A percentile compares a stretch with the other conserved stretches of the same genome.
Conservation (phyloP, 2,329 filamentous ascomycete genomes). For the Graphiopsis chlorocephala region DNA sequence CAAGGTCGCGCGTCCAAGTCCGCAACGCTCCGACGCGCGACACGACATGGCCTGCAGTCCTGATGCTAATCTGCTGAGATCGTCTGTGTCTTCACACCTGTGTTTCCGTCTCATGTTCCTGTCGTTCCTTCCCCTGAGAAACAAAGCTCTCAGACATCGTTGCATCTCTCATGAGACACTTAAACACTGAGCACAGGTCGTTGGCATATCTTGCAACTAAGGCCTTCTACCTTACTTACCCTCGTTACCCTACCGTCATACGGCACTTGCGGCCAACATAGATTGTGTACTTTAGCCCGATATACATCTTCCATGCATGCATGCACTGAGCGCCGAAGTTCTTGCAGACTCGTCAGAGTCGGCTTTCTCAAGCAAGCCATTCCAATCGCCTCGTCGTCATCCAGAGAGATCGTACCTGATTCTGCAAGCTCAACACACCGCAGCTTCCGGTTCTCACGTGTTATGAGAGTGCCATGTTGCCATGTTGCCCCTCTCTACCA, state of each 20-base stretch:
- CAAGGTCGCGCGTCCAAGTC: neutral
- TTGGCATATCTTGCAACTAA: neutral
- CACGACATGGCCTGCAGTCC: neutral
- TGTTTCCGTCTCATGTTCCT: neutral
- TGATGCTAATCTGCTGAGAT: neutral
- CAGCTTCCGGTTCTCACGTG: neutral
- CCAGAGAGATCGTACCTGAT: neutral
- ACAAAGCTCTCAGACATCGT: neutral
- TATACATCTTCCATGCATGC: neutral
- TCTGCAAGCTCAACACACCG: neutral
- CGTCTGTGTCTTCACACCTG: neutral
- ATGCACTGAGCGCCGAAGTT: neutral
- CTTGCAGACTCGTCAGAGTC: neutral
- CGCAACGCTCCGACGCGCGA: neutral
- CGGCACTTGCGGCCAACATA: neutral
- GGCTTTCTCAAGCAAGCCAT: neutral
- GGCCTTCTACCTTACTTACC: neutral
- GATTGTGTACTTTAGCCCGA: neutral
- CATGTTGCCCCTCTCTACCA: constrained; percentile 1
- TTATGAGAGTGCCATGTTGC: neutral
- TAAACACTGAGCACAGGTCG: neutral
- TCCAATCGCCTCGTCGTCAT: neutral
- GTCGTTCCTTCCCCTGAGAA: neutral
- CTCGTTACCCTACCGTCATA: neutral
- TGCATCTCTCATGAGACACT: neutral